Conservation (phyloP, 805 yeast species). For the Teunomyces barrocoloradensis region DNA sequence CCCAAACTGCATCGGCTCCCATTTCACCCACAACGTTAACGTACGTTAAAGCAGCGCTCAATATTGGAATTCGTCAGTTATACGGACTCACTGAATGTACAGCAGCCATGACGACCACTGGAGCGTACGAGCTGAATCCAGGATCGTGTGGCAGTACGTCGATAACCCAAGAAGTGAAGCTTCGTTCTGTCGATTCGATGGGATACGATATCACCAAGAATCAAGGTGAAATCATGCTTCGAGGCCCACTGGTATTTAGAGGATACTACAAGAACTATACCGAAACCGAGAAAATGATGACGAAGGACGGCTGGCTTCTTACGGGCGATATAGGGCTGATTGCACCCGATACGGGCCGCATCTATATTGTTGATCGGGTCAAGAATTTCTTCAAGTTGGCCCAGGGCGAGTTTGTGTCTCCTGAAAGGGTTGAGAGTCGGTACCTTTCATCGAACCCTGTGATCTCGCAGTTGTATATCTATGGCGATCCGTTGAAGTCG, state of each 20-base stretch:
- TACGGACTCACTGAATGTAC: conserved; percentile 38
- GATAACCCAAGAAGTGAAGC: conserved; percentile 17
- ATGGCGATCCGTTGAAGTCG: conserved; percentile 30
- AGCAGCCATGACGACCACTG: conserved; percentile 20
- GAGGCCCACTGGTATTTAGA: conserved; percentile 55
- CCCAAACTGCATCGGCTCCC: conserved; percentile 33
- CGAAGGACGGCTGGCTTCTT: conserved; percentile 52
- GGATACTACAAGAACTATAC: conserved; percentile 49
- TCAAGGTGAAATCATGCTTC: conserved; percentile 53
- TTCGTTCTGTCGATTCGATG: conserved; percentile 16
- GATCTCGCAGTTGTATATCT: conserved; percentile 28
- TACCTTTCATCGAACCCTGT: conserved; percentile 30
- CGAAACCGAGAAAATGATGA: conserved; percentile 46
- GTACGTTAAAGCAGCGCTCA: conserved; percentile 25
- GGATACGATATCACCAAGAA: conserved; percentile 16
- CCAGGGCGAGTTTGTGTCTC: conserved; percentile 43
- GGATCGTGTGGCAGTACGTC: conserved; percentile 26
- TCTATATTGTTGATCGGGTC: conserved; percentile 49
- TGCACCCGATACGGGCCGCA: conserved; percentile 26
- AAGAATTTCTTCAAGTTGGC: conserved; percentile 45
- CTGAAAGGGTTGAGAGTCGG: conserved; percentile 39
- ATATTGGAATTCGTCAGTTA: conserved; percentile 55
- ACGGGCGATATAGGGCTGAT: conserved; percentile 52
- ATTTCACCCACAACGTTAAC: conserved; percentile 20
- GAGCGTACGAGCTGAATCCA: conserved; percentile 19